Evolutionary conservation across 106 monocot genomes (phyloP).

Genomic region (Apostasia shenzhenica): DNA sequence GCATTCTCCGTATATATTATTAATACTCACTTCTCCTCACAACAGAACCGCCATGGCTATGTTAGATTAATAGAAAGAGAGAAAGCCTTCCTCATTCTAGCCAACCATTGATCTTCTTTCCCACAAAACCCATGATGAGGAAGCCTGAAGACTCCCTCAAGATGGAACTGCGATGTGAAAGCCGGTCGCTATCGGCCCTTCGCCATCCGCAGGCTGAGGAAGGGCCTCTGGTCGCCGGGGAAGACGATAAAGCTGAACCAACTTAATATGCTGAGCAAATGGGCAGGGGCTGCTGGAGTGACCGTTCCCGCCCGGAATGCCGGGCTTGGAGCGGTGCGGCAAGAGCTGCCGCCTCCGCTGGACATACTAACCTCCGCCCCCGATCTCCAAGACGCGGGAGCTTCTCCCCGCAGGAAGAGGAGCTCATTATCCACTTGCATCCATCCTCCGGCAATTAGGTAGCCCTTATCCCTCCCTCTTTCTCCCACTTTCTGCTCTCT

Average conservation of each 20-base stretch:
- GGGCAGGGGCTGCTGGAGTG: constrained; percentile 75
- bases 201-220: constrained; percentile 32
- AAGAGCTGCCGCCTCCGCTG: constrained; percentile 78
- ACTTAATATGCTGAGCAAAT: constrained; percentile 52
- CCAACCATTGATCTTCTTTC: background rate
- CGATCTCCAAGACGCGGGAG: constrained; percentile 67
- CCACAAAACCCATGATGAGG: constrained; percentile 33
- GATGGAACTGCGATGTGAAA: background rate
- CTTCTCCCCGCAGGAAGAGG: constrained; percentile 54
- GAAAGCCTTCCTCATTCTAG: background rate
- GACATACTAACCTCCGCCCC: constrained; percentile 69
- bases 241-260: constrained; percentile 58
- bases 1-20: constrained; percentile 7
- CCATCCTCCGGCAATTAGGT: constrained; percentile 71
- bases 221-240: constrained; percentile 75
- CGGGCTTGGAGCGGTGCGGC: constrained; percentile 56
- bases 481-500: background rate
- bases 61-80: background rate
- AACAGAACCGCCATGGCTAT: background rate
- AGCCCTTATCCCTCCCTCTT: background rate
- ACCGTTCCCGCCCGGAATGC: constrained; percentile 69
- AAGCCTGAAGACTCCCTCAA: constrained; percentile 28
- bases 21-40: constrained; percentile 5
- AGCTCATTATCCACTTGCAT: constrained; percentile 59
- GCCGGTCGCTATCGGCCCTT: background rate